Evolutionary conservation across 176 grass and related monocot genomes (phyloP), one percentile per base, ranked within the genome.

Genomic region (Urochloa ruziziensis): DNA sequence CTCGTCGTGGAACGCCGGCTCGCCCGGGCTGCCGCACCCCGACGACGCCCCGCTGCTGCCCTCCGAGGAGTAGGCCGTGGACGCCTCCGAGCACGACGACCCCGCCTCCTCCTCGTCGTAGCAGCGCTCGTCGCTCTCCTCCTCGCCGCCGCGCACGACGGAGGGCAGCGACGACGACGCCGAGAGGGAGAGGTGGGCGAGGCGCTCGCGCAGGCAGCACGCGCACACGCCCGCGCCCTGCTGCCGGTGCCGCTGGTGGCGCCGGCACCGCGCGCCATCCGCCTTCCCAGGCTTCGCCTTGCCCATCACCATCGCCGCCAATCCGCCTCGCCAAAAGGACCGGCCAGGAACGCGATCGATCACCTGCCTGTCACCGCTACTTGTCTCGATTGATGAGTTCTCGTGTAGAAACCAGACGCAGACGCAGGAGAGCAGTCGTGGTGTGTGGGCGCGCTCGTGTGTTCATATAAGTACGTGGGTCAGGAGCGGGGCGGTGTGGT

Each of bases 171-270:
- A 74, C 18, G 86, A 11, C 13, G 84, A 74, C 18, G 86, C 14
- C 13, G 84, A 76, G 29, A 75, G 28, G 63, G 84, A 74, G 48
- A 93, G 90, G 48, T 47, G 86, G 62, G 83, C 72, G 68, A 98
- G 89, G 67, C 86, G 91, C 65, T 98, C 92, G 51, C 64, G 89
- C 47, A 98, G 86, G 92, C 95, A 97, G 48, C 18, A 68, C 48
- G 95, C 82, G 84, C 95, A 97, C 25, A 97, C 92, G 17, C 95
- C 92, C 0, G 62, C 70, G 7, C 34, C 73, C 43, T 78, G 71
- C 33, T 86, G 83, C 40, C 74, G 73, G 78, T 88, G 91, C 78
- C 70, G 83, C 70, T 61, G 61, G 61, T 96, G 94, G 73, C 82
- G 87, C 89, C 81, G 79, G 86, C 95, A 97, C 72, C 60, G 32